Base-by-base conservation (phyloP, 164 flowering plant genomes). In the Umbilicus rupestris region DNA sequence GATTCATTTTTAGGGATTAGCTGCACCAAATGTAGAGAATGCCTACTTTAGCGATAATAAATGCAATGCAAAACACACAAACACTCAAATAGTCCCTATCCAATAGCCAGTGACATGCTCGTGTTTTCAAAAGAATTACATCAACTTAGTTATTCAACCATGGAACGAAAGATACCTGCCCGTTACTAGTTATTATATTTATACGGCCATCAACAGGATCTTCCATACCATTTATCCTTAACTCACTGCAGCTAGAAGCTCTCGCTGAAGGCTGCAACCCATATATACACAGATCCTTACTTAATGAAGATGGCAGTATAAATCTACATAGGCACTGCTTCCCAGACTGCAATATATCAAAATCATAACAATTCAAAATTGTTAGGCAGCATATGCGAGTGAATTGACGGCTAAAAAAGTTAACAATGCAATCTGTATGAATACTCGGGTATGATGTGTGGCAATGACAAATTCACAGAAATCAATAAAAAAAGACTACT, bases 161-260 rank as follows among this genome's bases (percentile, higher is more conserved):
- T 15, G 63, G 45, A 24, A 60, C 67, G 42, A 37, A 65, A 64
- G 49, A 70, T 78, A 87, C 99, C 94, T 87, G 83, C 44, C 89
- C 87, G 78, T 70, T 83, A 62, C 76, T 86, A 60, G 83, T 52
- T 68, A 79, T 71, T 15, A 95, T 70, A 81, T 92, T 95, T 69
- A 95, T 62, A 41, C 96, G 85, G 55, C 83, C 92, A 62, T 82
- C 85, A 67, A 92, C 89, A 68, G 90, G 88, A 84, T 92, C 96
- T 66, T 84, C 78, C 70, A 95, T 66, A 70, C 92, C 92, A 55
- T 80, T 66, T 45, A 89, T 84, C 76, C 81, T 89, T 29, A 81
- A 39, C 47, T 81, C 82, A 39, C 66, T 64, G 49, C 72, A 64
- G 63, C 55, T 64, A 58, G 81, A 60, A 63, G 76, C 39, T 62